Evolutionary conservation across 2,329 filamentous ascomycete species (phyloP).

Genomic region (Helotiales sp.): DNA sequence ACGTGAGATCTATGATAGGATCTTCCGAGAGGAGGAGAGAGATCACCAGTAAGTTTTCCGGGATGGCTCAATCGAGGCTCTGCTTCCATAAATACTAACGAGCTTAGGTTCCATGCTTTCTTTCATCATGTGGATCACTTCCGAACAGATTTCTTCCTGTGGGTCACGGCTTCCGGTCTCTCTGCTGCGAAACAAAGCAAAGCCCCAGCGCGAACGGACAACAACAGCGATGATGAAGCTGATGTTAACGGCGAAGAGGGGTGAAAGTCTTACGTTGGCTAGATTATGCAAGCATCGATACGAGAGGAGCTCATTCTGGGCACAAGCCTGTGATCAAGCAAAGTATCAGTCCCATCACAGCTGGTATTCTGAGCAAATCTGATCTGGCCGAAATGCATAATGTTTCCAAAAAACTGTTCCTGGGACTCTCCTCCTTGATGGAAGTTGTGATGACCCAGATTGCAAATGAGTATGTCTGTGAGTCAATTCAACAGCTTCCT

Average conservation of each 20-base stretch:
- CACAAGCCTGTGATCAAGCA: background rate
- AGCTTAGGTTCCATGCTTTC: slow-evolving; percentile 71
- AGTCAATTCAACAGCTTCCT: too few species aligned
- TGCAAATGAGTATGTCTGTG: too few species aligned
- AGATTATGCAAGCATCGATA: background rate
- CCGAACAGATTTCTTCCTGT: slow-evolving; percentile 73
- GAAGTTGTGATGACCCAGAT: too few species aligned
- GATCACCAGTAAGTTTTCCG: slow-evolving; percentile 73
- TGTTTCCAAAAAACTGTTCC: background rate
- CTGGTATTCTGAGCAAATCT: background rate
- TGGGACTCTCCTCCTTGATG: background rate
- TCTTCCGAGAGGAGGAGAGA: slow-evolving; percentile 87
- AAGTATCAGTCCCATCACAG: too few species aligned
- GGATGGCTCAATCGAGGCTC: background rate
- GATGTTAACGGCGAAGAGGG: slow-evolving; percentile 44
- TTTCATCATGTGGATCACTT: slow-evolving; percentile 82
- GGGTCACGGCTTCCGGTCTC: slow-evolving; percentile 73
- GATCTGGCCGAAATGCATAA: background rate
- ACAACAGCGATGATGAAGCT: slow-evolving; percentile 50
- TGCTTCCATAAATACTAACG: slow-evolving; percentile 14
- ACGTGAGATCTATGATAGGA: slow-evolving; percentile 86
- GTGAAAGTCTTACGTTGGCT: slow-evolving; percentile 15
- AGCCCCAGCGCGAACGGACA: slow-evolving; percentile 53
- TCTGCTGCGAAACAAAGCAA: slow-evolving; percentile 59
- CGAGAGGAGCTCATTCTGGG: background rate